A percentile compares a stretch with the other conserved stretches of the same genome.
These are phyloP conservation scores for Diplodia sapinea DNA, from an alignment of 2,329 filamentous ascomycete species.

Conservation along the genomic window DNA sequence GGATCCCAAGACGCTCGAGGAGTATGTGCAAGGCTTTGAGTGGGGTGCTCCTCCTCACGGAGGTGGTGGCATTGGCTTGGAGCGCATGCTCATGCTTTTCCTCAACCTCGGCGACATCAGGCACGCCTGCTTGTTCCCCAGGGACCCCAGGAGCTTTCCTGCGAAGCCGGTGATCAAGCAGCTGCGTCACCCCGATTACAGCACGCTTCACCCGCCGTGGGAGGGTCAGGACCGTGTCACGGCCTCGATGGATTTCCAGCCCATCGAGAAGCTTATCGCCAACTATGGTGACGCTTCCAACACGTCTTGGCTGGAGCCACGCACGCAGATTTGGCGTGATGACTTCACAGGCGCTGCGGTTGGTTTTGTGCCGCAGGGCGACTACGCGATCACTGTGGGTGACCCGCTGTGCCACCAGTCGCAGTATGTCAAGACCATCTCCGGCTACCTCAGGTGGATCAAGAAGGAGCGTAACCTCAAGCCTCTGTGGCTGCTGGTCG, in stretches of 20 bases:
- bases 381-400: conserved; percentile 83
- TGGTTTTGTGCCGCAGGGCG: conserved; percentile 77
- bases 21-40: conserved; percentile 87
- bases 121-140: conserved; percentile 83
- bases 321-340: conserved; percentile 88
- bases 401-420: conserved; percentile 82
- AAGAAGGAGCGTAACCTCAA: conserved; percentile 74
- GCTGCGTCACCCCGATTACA: conserved; percentile 85
- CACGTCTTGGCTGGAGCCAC: conserved; percentile 89
- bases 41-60: conserved; percentile 89
- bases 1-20: conserved; percentile 81
- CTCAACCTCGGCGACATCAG: conserved; percentile 88
- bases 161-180: conserved; percentile 65
- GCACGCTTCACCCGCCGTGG: conserved; percentile 76
- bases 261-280: conserved; percentile 85
- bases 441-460: conserved; percentile 76
- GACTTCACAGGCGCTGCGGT: conserved; percentile 78
- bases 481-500: conserved; percentile 89
- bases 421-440: conserved; percentile 76
- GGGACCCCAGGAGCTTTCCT: conserved; percentile 87
- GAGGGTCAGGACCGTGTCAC: conserved; percentile 56
- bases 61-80: conserved; percentile 86
- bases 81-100: conserved; percentile 85
- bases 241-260: conserved; percentile 65
- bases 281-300: conserved; percentile 96